These are phyloP conservation scores for Colletotrichum theobromicola DNA, from an alignment of 2,329 filamentous ascomycete genomes.

Conservation along the genomic window DNA sequence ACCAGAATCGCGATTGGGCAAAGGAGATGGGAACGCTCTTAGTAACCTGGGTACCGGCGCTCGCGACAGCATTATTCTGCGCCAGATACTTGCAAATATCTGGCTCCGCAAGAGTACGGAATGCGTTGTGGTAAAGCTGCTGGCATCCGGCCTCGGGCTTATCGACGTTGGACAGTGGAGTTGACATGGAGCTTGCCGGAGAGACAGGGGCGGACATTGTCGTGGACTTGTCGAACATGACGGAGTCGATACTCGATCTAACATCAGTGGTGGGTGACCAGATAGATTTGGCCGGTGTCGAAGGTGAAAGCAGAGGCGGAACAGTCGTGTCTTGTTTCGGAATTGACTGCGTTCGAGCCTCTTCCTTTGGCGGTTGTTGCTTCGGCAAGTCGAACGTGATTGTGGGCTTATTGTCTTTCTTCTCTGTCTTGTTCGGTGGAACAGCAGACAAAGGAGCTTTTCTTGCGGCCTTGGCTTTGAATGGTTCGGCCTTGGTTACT, in stretches of 20 bases:
- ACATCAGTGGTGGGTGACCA: background rate
- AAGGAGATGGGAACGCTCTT: constrained; percentile 34
- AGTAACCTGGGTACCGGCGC: background rate
- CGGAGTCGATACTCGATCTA: background rate
- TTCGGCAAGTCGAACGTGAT: background rate
- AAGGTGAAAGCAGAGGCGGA: background rate
- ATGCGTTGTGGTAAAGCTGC: background rate
- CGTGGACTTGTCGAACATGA: background rate
- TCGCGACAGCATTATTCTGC: background rate
- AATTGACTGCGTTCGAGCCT: background rate
- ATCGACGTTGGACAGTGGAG: background rate
- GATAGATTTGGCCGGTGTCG: background rate
- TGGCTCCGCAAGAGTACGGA: background rate
- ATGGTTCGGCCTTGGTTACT: background rate
- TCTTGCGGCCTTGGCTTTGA: background rate
- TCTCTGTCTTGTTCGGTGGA: background rate
- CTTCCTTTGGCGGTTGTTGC: background rate
- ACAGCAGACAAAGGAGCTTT: accelerated
- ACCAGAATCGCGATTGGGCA: constrained; percentile 47
- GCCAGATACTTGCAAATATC: background rate
- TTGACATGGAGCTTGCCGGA: background rate
- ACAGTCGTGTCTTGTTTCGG: accelerated
- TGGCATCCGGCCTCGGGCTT: background rate
- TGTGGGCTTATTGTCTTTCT: background rate
- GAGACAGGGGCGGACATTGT: background rate